Conservation (phyloP, 106 monocot genomes). For the Xerophyta viscosa region DNA sequence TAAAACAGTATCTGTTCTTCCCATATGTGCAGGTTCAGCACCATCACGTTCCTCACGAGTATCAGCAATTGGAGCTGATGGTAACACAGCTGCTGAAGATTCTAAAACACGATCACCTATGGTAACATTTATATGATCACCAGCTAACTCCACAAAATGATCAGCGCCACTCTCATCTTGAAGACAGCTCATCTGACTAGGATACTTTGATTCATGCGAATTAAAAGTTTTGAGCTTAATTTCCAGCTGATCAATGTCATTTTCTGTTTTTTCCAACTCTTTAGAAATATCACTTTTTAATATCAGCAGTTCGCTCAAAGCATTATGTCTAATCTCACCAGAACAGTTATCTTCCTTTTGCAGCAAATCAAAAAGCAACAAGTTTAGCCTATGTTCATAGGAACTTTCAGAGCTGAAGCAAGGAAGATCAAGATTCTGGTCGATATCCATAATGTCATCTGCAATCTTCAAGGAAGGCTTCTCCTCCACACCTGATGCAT, state of each 20-base stretch:
- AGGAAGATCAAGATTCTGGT: constrained; percentile 10
- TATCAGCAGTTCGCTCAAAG: constrained; percentile 34
- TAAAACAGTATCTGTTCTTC: constrained; percentile 1
- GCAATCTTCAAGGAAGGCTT: constrained; percentile 17
- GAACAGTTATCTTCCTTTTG: constrained; percentile 56
- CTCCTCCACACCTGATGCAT: constrained; percentile 35
- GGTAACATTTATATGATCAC: not conserved
- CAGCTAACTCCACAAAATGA: constrained; percentile 1
- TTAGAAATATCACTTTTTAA: constrained; percentile 57
- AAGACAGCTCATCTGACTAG: constrained; percentile 1
- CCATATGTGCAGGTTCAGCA: not conserved
- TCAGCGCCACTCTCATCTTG: not conserved
- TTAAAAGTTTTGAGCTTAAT: constrained; percentile 50
- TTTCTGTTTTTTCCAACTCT: constrained; percentile 79
- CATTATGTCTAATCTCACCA: constrained; percentile 40
- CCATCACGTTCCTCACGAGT: not conserved
- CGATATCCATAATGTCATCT: constrained; percentile 24
- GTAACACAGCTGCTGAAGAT: not conserved
- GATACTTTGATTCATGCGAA: constrained; percentile 4
- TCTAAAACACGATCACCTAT: not conserved
- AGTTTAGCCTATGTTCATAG: constrained; percentile 18
- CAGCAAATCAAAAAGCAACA: constrained; percentile 43
- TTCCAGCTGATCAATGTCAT: constrained; percentile 80
- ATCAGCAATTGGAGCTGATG: not conserved
- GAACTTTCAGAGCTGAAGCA: constrained; percentile 8